A percentile compares a stretch with the other conserved stretches of the same genome.
Conservation (phyloP, 306 rosid species). For the Morella rubra region DNA sequence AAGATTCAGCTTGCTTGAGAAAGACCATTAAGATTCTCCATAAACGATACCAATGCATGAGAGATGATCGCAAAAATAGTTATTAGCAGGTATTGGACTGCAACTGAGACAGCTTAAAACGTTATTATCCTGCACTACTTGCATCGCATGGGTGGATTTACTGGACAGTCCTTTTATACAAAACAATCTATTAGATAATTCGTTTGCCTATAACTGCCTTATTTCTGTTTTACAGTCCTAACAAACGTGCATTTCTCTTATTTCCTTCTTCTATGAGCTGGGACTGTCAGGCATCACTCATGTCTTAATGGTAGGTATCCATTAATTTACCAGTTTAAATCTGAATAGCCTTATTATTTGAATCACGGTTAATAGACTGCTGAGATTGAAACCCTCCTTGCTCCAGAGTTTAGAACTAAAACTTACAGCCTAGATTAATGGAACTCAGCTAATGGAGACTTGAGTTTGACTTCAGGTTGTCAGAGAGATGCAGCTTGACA, state of each 20-base stretch:
- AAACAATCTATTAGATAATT: not conserved
- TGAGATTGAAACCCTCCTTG: too few relatives aligned
- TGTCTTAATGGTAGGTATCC: constrained; percentile 58
- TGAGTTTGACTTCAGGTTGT: too few relatives aligned
- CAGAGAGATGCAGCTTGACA: too few relatives aligned
- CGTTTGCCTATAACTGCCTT: constrained; percentile 1
- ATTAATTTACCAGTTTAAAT: not conserved
- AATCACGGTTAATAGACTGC: not conserved
- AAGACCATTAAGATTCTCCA: constrained; percentile 38
- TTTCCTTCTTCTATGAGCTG: constrained; percentile 71
- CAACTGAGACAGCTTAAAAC: not conserved
- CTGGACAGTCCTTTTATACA: not conserved
- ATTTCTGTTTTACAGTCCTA: constrained; percentile 52
- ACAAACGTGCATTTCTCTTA: constrained; percentile 63
- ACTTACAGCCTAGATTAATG: too few relatives aligned
- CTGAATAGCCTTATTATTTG: not conserved
- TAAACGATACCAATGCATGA: constrained; percentile 62
- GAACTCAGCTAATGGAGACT: too few relatives aligned
- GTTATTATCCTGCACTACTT: not conserved
- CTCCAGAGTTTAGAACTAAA: too few relatives aligned
- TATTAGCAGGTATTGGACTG: constrained; percentile 46
- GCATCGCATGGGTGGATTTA: not conserved
- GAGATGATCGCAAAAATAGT: constrained; percentile 56
- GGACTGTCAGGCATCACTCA: constrained; percentile 75
- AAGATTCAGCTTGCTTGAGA: constrained; percentile 37